These are phyloP conservation scores for Pseudogymnoascus sp. DNA, from an alignment of 2,329 filamentous ascomycete genomes.

Conservation along the genomic window DNA sequence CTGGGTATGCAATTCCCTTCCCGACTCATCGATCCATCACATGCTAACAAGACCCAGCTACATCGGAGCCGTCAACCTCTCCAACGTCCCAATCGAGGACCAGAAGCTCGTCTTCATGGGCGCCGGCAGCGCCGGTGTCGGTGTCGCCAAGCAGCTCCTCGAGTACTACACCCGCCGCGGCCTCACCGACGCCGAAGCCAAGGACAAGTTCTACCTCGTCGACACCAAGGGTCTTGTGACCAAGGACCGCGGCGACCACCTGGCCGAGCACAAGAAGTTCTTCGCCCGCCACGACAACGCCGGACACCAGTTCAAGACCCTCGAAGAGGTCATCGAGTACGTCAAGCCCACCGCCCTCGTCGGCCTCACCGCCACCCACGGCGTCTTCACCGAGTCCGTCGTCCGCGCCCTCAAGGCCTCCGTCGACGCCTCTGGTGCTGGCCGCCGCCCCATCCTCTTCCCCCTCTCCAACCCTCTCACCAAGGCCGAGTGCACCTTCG, in stretches of 20 bases:
- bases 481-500: constrained; percentile 96
- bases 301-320: constrained; percentile 62
- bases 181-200: constrained; percentile 76
- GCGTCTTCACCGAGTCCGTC: constrained; percentile 84
- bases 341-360: constrained; percentile 92
- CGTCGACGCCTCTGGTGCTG: constrained; percentile 54
- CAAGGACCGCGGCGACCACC: constrained; percentile 80
- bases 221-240: constrained; percentile 96
- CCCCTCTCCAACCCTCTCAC: constrained; percentile 91
- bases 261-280: constrained; percentile 81
- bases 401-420: constrained; percentile 61
- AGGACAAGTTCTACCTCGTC: constrained; percentile 91
- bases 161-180: constrained; percentile 94
- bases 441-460: constrained; percentile 84
- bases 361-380: constrained; percentile 87
- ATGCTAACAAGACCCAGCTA: constrained; percentile 52
- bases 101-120: constrained; percentile 95
- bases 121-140: constrained; percentile 88
- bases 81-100: constrained; percentile 75
- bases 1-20: constrained; percentile 45
- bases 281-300: constrained; percentile 57
- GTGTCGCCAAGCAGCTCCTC: constrained; percentile 95
- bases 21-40: neutral
- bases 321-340: constrained; percentile 87
- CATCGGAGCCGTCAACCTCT: constrained; percentile 70